Evolutionary conservation across 257 asterid species (phyloP).

Genomic region (Lithospermum erythrorhizon): DNA sequence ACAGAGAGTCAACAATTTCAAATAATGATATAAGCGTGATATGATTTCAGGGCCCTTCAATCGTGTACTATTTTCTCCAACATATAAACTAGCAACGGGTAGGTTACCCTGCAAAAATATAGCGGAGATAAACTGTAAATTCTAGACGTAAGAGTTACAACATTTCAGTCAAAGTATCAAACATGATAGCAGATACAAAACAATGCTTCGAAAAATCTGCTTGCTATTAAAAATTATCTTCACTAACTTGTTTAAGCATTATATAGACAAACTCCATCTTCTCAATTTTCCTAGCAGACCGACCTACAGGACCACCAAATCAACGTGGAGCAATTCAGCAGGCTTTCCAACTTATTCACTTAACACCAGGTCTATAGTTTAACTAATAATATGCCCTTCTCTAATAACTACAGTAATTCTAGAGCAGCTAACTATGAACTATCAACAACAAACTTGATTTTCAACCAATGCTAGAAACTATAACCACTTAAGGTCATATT

Average conservation of each 20-base stretch:
- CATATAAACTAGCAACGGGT: slow-evolving; percentile 72
- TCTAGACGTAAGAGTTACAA: neutral
- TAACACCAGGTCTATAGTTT: neutral
- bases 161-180: slow-evolving; percentile 8
- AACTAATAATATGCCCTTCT: neutral
- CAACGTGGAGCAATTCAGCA: no score
- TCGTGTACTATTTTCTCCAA: slow-evolving; percentile 50
- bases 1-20: slow-evolving; percentile 59
- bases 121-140: slow-evolving; percentile 7
- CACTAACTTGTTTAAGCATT: neutral
- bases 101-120: slow-evolving; percentile 52
- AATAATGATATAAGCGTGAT: slow-evolving; percentile 43
- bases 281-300: neutral
- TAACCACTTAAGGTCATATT: neutral
- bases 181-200: neutral
- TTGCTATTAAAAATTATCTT: neutral
- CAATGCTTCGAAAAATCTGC: neutral
- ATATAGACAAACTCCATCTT: neutral
- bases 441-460: neutral
- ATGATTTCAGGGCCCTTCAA: slow-evolving; percentile 56
- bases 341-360: neutral
- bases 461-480: neutral
- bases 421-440: no score
- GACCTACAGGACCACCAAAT: no score
- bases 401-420: no score